These are phyloP conservation scores for Leccinum subrobustum DNA, from an alignment of 1,284 basidiomycete species.

Conservation along the genomic window DNA sequence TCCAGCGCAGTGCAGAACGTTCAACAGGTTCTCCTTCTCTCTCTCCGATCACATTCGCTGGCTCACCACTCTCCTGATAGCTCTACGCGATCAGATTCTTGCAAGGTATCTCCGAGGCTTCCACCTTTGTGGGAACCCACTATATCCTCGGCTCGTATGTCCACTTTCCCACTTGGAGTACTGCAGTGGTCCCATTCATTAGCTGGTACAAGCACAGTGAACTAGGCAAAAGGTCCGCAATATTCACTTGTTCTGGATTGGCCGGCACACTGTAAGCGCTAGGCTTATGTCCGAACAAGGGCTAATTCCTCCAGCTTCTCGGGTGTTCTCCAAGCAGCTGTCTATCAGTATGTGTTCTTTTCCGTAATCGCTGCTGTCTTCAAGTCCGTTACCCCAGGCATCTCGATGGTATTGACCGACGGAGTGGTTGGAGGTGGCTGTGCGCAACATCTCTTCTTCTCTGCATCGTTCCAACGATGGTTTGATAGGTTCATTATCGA, in stretches of 20 bases:
- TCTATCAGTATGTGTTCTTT: constrained; percentile 46
- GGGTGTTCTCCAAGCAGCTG: constrained; percentile 65
- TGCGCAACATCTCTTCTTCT: constrained; percentile 33
- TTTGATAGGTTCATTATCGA: constrained; percentile 65
- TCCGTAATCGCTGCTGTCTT: not conserved
- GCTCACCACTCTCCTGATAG: constrained; percentile 34
- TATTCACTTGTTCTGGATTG: constrained; percentile 69
- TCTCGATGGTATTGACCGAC: constrained; percentile 55
- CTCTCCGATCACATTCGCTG: not conserved
- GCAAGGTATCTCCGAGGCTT: constrained; percentile 71
- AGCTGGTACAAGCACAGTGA: constrained; percentile 72
- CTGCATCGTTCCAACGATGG: not conserved
- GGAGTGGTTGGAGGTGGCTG: constrained; percentile 75
- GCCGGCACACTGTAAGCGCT: constrained; percentile 56
- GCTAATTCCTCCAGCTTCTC: constrained; percentile 52
- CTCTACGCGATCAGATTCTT: constrained; percentile 74
- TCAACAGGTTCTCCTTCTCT: constrained; percentile 42
- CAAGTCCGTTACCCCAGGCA: constrained; percentile 34
- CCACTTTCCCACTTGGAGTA: not conserved
- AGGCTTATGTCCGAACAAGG: not conserved
- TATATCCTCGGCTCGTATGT: constrained; percentile 69
- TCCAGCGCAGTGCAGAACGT: constrained; percentile 57
- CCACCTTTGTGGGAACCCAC: constrained; percentile 74
- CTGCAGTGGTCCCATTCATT: not conserved
- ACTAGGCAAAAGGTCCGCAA: constrained; percentile 68